A percentile compares a stretch with the other conserved stretches of the same genome.
These are phyloP conservation scores for Talinum fruticosum DNA, from an alignment of 148 eudicot genomes.

Conservation along the genomic window DNA sequence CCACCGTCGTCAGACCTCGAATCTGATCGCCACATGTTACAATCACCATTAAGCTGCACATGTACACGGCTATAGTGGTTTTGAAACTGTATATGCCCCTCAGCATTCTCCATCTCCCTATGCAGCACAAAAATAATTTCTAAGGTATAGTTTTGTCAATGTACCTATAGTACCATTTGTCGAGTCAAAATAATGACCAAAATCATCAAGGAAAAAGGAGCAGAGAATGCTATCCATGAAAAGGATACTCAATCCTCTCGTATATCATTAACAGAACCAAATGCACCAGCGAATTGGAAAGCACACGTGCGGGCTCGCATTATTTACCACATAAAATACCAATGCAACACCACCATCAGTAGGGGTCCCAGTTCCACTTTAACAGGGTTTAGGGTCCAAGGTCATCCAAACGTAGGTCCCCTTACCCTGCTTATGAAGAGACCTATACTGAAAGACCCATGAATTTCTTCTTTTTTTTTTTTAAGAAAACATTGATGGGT, in stretches of 20 bases:
- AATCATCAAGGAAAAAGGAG: neutral
- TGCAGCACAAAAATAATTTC: constrained; percentile 21
- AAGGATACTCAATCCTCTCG: neutral
- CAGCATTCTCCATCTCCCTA: constrained; percentile 85
- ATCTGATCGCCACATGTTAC: constrained; percentile 89
- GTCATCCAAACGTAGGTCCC: too few relatives aligned
- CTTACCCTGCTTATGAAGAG: too few relatives aligned
- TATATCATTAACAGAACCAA: neutral
- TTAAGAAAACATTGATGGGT: too few relatives aligned
- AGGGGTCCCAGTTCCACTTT: too few relatives aligned
- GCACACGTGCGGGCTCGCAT: neutral
- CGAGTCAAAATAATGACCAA: neutral
- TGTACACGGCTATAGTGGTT: constrained; percentile 81
- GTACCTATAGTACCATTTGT: neutral
- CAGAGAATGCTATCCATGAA: neutral
- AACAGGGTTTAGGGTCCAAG: too few relatives aligned
- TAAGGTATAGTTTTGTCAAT: constrained; percentile 7
- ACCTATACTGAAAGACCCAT: too few relatives aligned
- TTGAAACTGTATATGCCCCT: constrained; percentile 83
- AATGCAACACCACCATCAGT: too few relatives aligned
- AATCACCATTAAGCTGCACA: constrained; percentile 82
- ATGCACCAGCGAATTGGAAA: neutral
- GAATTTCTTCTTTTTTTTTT: too few relatives aligned
- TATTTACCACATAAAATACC: neutral
- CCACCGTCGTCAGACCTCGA: constrained; percentile 71